A percentile compares a stretch with the other conserved stretches of the same genome.
These are phyloP conservation scores for Pleurostoma richardsiae DNA, from an alignment of 2,329 filamentous ascomycete species.

Conservation along the genomic window DNA sequence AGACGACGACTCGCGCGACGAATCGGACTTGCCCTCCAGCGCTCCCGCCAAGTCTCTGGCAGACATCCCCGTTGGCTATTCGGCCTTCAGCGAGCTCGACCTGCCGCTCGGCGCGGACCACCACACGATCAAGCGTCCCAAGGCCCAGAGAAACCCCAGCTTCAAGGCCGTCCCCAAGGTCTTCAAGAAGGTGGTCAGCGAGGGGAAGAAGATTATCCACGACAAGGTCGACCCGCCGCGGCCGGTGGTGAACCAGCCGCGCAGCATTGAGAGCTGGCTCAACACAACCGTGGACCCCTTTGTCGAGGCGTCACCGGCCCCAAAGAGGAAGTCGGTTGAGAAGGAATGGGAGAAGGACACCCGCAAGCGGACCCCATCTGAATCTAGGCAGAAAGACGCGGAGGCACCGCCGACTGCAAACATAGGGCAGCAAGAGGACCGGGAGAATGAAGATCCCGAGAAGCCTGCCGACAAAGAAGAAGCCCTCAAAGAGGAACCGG, in stretches of 20 bases:
- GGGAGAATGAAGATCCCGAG: not conserved
- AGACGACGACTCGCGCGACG: conserved; percentile 5
- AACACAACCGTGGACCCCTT: conserved; percentile 59
- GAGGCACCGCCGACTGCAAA: not conserved
- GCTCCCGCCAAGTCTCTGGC: conserved; percentile 47
- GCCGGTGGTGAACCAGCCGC: conserved; percentile 49
- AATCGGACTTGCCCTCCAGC: conserved; percentile 33
- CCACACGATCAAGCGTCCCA: conserved; percentile 35
- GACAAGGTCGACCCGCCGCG: conserved; percentile 53
- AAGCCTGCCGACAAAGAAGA: conserved; percentile 2
- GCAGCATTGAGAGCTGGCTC: conserved; percentile 62
- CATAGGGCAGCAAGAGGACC: conserved; percentile 1
- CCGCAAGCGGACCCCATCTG: conserved; percentile 18
- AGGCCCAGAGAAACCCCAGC: conserved; percentile 49
- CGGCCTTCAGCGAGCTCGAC: conserved; percentile 62
- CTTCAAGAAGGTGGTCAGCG: conserved; percentile 59
- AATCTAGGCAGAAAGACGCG: conserved; percentile 13
- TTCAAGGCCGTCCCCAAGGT: conserved; percentile 59
- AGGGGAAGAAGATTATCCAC: conserved; percentile 60
- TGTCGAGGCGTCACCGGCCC: conserved; percentile 33
- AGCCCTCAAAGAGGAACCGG: not conserved
- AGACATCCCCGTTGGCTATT: conserved; percentile 59
- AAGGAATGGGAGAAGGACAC: conserved; percentile 26
- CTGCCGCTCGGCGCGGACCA: conserved; percentile 44
- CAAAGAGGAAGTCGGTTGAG: conserved; percentile 26